Base-by-base conservation (phyloP, 345 rosid genomes). In the Psidium guajava region DNA sequence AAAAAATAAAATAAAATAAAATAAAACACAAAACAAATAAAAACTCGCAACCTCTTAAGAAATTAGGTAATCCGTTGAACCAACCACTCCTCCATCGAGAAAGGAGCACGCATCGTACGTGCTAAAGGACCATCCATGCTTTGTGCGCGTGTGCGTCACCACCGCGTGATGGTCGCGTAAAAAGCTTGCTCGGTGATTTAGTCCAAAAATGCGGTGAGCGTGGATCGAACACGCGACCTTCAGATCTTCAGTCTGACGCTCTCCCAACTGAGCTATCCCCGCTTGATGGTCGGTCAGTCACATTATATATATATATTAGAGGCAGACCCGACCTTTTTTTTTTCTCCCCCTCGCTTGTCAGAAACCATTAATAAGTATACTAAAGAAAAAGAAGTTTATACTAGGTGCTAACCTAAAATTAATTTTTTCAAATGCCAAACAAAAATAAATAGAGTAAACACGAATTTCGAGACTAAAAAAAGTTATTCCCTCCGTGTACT, bases 211-310 rank as follows among this genome's bases (percentile, higher is more conserved):
- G 80, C 80, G 80, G 52, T 50, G 96, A 92, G 91, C 97, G 91
- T 94, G 92, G 95, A 93, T 91, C 95, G 96, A 95, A 95, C 95
- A 93, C 94, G 95, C 92, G 96, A 91, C 98, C 98, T 94, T 93
- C 96, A 94, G 96, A 94, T 94, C 98, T 95, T 95, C 96, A 95
- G 96, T 93, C 98, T 92, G 96, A 95, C 93, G 96, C 98, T 93
- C 95, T 93, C 98, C 97, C 98, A 94, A 94, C 96, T 93, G 94
- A 94, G 95, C 96, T 94, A 94, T 92, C 95, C 94, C 95, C 95
- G 93, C 95, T 1, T 0, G 4, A 1, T 1, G 5, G 2, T 1
- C 3, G 0, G 0, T 0, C 4, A 1, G 0, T 28, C 11, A 5
- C 69, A 13, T n/a, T 44, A 44, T 44, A 5, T 44, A 44, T 44